phyloP scores from a whole-genome alignment of 2,329 filamentous ascomycete species.

The Exophiala sideris region DNA sequence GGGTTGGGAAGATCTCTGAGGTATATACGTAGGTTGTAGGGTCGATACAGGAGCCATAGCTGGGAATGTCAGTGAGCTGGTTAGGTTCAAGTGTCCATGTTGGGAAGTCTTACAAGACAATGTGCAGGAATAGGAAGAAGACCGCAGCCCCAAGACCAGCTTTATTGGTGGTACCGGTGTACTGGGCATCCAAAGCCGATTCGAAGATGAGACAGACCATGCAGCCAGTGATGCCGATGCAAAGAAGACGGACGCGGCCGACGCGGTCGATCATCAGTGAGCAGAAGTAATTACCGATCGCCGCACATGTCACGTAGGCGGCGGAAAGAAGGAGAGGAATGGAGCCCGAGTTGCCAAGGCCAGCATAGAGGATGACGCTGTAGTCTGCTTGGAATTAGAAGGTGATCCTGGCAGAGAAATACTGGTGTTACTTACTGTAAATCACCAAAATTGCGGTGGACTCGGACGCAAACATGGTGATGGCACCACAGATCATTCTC shows the following conservation, averaged over 20 bases:
- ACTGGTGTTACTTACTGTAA: not conserved
- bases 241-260: constrained; percentile 28
- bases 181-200: constrained; percentile 12
- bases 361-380: constrained; percentile 7
- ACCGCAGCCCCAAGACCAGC: constrained; percentile 7
- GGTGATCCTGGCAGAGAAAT: no score
- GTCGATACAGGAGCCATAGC: no score
- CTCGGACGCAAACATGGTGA: constrained; percentile 5
- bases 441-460: constrained; percentile 8
- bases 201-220: constrained; percentile 9
- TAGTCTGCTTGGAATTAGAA: not conserved
- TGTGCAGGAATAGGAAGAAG: constrained; percentile 61
- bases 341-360: constrained; percentile 6
- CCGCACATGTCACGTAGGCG: constrained; percentile 7
- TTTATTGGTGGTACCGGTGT: constrained; percentile 4
- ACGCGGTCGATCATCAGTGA: constrained; percentile 9
- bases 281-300: constrained; percentile 2
- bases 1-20: no score
- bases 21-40: no score
- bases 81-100: no score
- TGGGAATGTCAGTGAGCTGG: no score
- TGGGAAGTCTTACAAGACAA: not conserved
- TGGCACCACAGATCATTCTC: constrained; percentile 3
- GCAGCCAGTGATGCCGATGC: constrained; percentile 22
- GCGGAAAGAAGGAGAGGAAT: constrained; percentile 2